Evolutionary conservation across 805 yeast genomes (phyloP), one percentile per base, ranked within the genome.

Genomic region (Candida alai): DNA sequence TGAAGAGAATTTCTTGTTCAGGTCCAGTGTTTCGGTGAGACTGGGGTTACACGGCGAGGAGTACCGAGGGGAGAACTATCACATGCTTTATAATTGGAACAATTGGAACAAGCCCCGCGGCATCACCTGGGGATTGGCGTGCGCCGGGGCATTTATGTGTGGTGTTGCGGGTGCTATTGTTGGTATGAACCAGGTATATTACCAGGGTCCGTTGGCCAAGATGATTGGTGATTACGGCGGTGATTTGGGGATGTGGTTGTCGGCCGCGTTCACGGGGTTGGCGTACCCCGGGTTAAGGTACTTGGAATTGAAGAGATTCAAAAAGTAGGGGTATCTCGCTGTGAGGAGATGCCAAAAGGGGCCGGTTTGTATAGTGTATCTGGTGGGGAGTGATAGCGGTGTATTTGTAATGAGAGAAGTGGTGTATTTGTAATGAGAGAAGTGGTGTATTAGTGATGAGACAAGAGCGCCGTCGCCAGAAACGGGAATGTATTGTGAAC

Each of bases 131-230:
- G 70, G 70, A 0, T 37, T 51, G 15, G 68, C 68, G 1, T 64
- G 66, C 5, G 43, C 58, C 5, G 40, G 45, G 1, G 47, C 68
- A 1, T 60, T 61, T 33, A 32, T 45, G 8, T 35, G 44, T 24
- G 68, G 68, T 4, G 62, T 58, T 1, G 53, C 53, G 1, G 68
- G 68, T 13, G 68, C 68, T 1, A 62, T 58, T 2, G 49, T 62
- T n/a, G 68, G 68, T 3, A 62, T 62, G 68, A 53, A 62, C 11
- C 68, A 62, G 36, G 54, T 57, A 1, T 62, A 62, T 42, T 62
- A 58, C 54, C 46, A 45, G 5, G 68, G 68, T 1, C 65, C 65
- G 2, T 37, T 62, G n/a, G 68, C 68, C 12, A 37, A 36, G 19
- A 39, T 37, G n/a, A 51, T 57, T 5, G 61, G 62, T 2, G 58